Conservation (phyloP, 495 filamentous ascomycete genomes). For the Chaetomidium leptoderma region DNA sequence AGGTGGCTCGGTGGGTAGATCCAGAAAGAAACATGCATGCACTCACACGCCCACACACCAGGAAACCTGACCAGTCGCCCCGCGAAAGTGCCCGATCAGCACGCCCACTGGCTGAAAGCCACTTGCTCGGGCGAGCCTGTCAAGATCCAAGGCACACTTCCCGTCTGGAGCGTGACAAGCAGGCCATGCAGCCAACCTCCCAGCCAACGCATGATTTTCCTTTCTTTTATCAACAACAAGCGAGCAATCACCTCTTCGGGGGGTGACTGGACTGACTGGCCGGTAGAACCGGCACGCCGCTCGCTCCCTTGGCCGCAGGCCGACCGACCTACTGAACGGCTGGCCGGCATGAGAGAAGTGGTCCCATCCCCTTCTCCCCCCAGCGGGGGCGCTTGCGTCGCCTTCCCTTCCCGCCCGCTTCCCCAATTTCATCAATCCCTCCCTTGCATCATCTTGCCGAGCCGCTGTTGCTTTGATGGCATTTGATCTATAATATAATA, state of each 20-base stretch:
- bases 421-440: background rate
- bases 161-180: constrained; percentile 2
- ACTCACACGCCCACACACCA: background rate
- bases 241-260: constrained; percentile 3
- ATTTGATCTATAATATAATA: background rate
- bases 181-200: constrained; percentile 5
- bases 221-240: too few species aligned
- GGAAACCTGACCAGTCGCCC: constrained; percentile 17
- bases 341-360: constrained; percentile 15
- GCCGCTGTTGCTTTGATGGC: background rate
- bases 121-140: constrained; percentile 8
- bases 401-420: background rate
- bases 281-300: constrained; percentile 6
- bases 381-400: background rate
- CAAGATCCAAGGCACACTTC: constrained; percentile 10
- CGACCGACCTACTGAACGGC: constrained; percentile 11
- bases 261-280: background rate
- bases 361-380: too few species aligned
- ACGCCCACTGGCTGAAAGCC: constrained; percentile 14
- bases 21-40: constrained; percentile 1
- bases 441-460: constrained; percentile 7
- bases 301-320: constrained; percentile 3
- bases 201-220: background rate
- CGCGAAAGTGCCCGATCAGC: constrained; percentile 10
- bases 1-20: too few species aligned